phyloP scores from a whole-genome alignment of 1,284 basidiomycete species.

The Heimioporus punctisporus region DNA sequence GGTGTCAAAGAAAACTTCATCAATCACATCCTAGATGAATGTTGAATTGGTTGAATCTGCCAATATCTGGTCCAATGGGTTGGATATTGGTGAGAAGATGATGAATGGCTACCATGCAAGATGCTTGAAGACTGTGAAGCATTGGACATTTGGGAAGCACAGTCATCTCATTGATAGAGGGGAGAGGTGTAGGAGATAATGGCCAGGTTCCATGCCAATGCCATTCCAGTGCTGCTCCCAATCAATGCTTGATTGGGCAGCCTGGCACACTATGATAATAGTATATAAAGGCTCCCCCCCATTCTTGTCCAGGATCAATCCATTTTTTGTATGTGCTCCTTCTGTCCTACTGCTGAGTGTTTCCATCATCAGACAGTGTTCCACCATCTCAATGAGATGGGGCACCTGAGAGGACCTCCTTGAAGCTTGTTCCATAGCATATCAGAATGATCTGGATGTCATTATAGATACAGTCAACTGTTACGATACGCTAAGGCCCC shows the following conservation, averaged over 20 bases:
- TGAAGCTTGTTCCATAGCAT: constrained; percentile 61
- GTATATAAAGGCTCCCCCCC: no score
- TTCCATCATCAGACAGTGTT: no score
- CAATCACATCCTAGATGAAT: not conserved
- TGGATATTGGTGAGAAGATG: not conserved
- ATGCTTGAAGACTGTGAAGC: not conserved
- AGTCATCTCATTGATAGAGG: no score
- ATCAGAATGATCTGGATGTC: constrained; percentile 60
- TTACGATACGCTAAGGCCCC: no score
- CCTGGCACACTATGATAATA: no score
- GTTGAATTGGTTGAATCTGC: not conserved
- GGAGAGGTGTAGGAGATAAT: no score
- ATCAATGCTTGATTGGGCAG: no score
- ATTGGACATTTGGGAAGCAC: not conserved
- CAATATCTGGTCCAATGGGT: not conserved
- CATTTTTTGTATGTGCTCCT: no score
- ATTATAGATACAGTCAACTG: constrained; percentile 82
- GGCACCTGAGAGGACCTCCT: constrained; percentile 87
- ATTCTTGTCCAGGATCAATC: no score
- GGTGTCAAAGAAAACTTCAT: not conserved
- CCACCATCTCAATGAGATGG: constrained; percentile 96
- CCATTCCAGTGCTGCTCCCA: no score
- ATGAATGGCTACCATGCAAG: not conserved
- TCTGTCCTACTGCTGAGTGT: no score
- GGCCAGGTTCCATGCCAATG: no score